Evolutionary conservation across 352 stramenopile species (phyloP), one percentile per base, ranked within the genome.

Genomic region (Globisporangium sylvaticum): DNA sequence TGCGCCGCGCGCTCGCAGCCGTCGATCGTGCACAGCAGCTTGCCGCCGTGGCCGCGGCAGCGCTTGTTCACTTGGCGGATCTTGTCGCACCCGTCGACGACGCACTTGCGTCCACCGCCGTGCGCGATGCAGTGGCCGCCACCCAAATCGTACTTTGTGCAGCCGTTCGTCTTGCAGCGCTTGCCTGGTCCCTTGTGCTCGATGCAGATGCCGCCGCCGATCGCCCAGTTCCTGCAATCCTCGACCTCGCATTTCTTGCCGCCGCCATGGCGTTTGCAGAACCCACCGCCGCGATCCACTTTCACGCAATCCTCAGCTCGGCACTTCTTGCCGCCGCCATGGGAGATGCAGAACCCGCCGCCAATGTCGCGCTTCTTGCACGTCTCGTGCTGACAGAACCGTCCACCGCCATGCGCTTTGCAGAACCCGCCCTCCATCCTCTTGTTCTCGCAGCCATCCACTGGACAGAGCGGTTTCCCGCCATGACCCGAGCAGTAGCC

Each of bases 251-350:
- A 96, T 54, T 92, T 90, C 74, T 94, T 96, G 37, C 87, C 87
- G n/a, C 88, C 88, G 25, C 88, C 88, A 52, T 96, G 88, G 5
- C 83, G 83, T 54, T 94, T 94, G 60, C 88, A 96, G 61, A 84
- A 92, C 0, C 87, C 87, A 14, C 87, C 87, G 14, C 87, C 87
- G 20, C 87, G 87, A 70, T 94, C 84, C 22, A 95, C 85, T 69
- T 93, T 94, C 1, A 74, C 80, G 60, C 88, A 96, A 22, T 89
- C 80, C 15, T 82, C 70, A 14, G 73, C 70, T 12, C 80, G 75
- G 67, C 88, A 96, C 46, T 92, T 92, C 71, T 96, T 96, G 15
- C 90, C 90, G 62, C 90, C 90, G 48, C 90, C 90, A 58, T 97
- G 90, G 3, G 83, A 77, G 53, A 94, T 97, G 67, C 89, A 97